These are phyloP conservation scores for Psilocybe tampanensis DNA, from an alignment of 768 basidiomycete species.

Conservation along the genomic window DNA sequence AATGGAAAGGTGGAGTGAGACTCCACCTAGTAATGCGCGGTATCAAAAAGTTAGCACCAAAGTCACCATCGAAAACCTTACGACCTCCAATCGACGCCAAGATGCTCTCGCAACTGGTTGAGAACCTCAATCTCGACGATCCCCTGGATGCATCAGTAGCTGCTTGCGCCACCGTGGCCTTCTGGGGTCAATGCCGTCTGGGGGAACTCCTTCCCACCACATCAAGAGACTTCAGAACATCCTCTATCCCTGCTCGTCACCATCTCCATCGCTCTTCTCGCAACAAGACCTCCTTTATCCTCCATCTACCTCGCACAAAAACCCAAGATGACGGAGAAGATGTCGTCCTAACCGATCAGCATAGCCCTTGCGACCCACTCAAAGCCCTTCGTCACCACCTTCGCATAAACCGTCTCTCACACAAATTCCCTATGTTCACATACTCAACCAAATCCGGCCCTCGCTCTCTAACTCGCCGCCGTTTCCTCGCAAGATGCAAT, in stretches of 20 bases:
- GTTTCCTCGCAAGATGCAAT: constrained; percentile 27
- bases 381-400: constrained; percentile 14
- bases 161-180: constrained; percentile 25
- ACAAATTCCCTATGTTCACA: constrained; percentile 16
- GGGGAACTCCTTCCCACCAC: constrained; percentile 30
- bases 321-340: constrained; percentile 20
- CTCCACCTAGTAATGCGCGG: constrained; percentile 28
- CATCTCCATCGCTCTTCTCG: constrained; percentile 1
- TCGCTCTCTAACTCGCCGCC: constrained; percentile 13
- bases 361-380: constrained; percentile 20
- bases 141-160: constrained; percentile 26
- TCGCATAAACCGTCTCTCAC: constrained; percentile 5
- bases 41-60: constrained; percentile 24
- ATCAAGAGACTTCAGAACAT: background rate
- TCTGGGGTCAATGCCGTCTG: constrained; percentile 33
- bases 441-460: constrained; percentile 1
- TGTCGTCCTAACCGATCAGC: constrained; percentile 19
- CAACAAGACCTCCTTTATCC: constrained; percentile 9
- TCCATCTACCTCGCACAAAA: constrained; percentile 30
- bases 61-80: constrained; percentile 9
- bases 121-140: constrained; percentile 14
- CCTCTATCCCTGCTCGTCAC: constrained; percentile 3
- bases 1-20: constrained; percentile 20
- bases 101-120: constrained; percentile 22
- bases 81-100: constrained; percentile 21